These are phyloP conservation scores for Carex myosuroides DNA, from an alignment of 176 grass and related monocot species.

Conservation along the genomic window DNA sequence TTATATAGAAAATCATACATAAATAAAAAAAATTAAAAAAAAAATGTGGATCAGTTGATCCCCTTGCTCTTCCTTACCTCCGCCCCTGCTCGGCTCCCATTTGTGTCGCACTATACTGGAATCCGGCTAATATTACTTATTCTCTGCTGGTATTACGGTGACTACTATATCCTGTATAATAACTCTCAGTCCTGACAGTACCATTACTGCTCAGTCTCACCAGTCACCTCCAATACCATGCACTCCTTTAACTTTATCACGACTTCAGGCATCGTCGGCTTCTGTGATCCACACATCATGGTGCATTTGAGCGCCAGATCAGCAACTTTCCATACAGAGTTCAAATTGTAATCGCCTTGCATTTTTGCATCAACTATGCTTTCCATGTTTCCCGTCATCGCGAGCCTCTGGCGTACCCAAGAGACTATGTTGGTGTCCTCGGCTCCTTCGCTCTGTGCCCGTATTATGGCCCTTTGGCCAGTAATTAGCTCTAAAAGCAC, in stretches of 20 bases:
- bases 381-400: constrained; percentile 6
- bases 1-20: too few relatives aligned
- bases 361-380: constrained; percentile 24
- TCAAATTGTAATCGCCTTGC: constrained; percentile 11
- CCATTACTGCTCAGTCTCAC: background rate
- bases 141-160: constrained; percentile 6
- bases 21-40: too few relatives aligned
- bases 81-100: too few relatives aligned
- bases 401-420: constrained; percentile 9
- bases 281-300: background rate
- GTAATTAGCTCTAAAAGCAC: constrained; percentile 30
- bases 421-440: background rate
- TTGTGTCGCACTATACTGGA: background rate
- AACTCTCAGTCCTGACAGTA: background rate
- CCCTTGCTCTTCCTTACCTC: too few relatives aligned
- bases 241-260: constrained; percentile 32
- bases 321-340: constrained; percentile 32
- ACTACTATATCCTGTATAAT: background rate
- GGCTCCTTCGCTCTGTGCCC: background rate
- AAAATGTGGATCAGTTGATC: too few relatives aligned
- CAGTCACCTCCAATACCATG: constrained; percentile 19
- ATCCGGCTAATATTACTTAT: constrained; percentile 9
- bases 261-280: constrained; percentile 32
- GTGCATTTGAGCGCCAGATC: constrained; percentile 32
- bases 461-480: constrained; percentile 11